Conservation (phyloP, 257 asterid species). For the Solanum chaucha region DNA sequence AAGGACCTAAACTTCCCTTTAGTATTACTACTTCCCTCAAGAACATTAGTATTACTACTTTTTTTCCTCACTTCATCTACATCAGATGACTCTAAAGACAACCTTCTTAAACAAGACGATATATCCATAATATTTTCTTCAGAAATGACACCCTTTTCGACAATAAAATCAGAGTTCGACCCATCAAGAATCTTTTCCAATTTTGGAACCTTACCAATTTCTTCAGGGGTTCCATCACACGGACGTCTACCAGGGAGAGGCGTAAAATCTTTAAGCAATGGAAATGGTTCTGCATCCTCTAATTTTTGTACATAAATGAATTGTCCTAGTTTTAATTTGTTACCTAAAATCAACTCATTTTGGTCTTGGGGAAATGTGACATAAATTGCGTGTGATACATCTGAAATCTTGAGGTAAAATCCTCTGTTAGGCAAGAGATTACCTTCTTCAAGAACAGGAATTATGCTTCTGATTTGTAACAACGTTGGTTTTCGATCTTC, state of each 20-base stretch:
- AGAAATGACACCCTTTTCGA: slow-evolving; percentile 53
- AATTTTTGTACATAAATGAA: slow-evolving; percentile 34
- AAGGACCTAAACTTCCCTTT: slow-evolving; percentile 19
- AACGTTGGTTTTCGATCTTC: slow-evolving; percentile 30
- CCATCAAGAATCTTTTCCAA: slow-evolving; percentile 16
- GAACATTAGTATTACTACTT: not conserved
- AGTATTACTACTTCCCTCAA: not conserved
- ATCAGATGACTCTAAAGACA: slow-evolving; percentile 18
- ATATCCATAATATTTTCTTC: slow-evolving; percentile 30
- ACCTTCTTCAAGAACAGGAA: slow-evolving; percentile 64
- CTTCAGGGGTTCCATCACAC: slow-evolving; percentile 55
- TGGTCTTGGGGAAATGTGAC: slow-evolving; percentile 52
- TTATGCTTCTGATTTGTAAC: slow-evolving; percentile 63
- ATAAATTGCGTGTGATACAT: slow-evolving; percentile 48
- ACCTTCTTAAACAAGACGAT: slow-evolving; percentile 8
- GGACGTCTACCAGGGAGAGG: slow-evolving; percentile 53
- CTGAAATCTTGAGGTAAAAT: slow-evolving; percentile 62
- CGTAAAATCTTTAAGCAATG: slow-evolving; percentile 40
- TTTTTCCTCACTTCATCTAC: slow-evolving; percentile 8
- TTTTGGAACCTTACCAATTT: slow-evolving; percentile 21
- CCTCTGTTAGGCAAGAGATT: slow-evolving; percentile 65
- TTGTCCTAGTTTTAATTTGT: slow-evolving; percentile 57
- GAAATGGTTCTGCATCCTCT: slow-evolving; percentile 49
- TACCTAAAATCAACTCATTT: slow-evolving; percentile 51
- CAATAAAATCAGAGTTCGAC: slow-evolving; percentile 24